Conservation (phyloP, 441 rosid species). For the Brassica hybrid region DNA sequence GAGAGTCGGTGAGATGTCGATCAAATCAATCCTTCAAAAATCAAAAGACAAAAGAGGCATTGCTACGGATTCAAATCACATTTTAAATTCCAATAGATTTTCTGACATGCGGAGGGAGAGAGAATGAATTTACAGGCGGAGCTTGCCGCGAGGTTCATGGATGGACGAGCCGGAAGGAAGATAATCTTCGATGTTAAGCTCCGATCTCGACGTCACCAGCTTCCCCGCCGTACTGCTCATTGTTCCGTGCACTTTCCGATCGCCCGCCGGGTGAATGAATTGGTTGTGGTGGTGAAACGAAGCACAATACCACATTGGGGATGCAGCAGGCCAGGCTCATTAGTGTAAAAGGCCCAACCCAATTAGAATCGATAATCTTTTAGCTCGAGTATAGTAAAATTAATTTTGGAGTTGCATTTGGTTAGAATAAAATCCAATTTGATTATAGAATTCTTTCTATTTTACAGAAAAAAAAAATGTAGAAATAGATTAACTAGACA, state of each 20-base stretch:
- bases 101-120: background rate
- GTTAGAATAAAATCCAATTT: too few relatives aligned
- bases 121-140: slow-evolving; percentile 58
- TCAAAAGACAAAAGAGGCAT: background rate
- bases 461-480: too few relatives aligned
- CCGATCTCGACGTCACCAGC: slow-evolving; percentile 70
- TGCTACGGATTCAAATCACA: slow-evolving; percentile 14
- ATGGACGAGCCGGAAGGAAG: slow-evolving; percentile 91
- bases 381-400: too few relatives aligned
- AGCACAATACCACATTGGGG: background rate
- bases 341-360: slow-evolving; percentile 10
- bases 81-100: background rate
- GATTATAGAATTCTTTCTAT: too few relatives aligned
- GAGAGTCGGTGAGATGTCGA: slow-evolving; percentile 82
- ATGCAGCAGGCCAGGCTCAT: slow-evolving; percentile 22
- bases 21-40: slow-evolving; percentile 72
- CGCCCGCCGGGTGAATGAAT: slow-evolving; percentile 32
- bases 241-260: background rate
- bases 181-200: slow-evolving; percentile 90
- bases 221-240: slow-evolving; percentile 45
- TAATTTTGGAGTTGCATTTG: too few relatives aligned
- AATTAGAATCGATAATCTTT: background rate
- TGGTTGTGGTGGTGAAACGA: background rate
- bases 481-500: background rate
- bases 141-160: slow-evolving; percentile 78